Conservation (phyloP, 495 filamentous ascomycete genomes). For the Glutinoglossum americanum region DNA sequence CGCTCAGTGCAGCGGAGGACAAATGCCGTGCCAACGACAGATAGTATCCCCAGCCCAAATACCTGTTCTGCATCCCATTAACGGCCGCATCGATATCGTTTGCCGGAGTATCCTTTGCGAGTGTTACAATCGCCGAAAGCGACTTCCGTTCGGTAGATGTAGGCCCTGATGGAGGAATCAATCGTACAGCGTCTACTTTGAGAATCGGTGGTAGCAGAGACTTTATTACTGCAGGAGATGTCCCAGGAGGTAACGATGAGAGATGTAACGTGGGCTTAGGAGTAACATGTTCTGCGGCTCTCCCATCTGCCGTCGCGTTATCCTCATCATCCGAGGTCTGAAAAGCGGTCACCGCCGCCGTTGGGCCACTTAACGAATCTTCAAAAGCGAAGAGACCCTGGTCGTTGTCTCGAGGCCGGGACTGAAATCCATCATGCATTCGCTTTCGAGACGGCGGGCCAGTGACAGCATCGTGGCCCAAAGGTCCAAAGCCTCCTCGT, state of each 20-base stretch:
- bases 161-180: slow-evolving; percentile 40
- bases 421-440: slow-evolving; percentile 25
- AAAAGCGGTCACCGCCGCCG: slow-evolving; percentile 25
- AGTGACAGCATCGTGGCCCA: slow-evolving; percentile 15
- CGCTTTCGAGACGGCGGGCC: slow-evolving; percentile 26
- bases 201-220: slow-evolving; percentile 44
- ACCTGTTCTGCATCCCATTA: slow-evolving; percentile 58
- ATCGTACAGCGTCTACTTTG: slow-evolving; percentile 54
- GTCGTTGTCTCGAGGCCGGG: slow-evolving; percentile 19
- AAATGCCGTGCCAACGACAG: slow-evolving; percentile 62
- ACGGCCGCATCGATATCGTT: slow-evolving; percentile 70
- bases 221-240: slow-evolving; percentile 53
- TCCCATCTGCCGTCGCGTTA: slow-evolving; percentile 22
- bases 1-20: slow-evolving; percentile 53
- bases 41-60: slow-evolving; percentile 75
- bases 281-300: slow-evolving; percentile 46
- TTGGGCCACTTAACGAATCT: slow-evolving; percentile 20
- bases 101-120: slow-evolving; percentile 65
- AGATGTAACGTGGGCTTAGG: slow-evolving; percentile 80
- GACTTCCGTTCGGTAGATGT: slow-evolving; percentile 49
- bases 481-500: slow-evolving; percentile 50
- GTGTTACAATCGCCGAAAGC: slow-evolving; percentile 59
- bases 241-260: slow-evolving; percentile 35
- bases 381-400: slow-evolving; percentile 34
- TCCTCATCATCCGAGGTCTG: slow-evolving; percentile 29